phyloP scores from a whole-genome alignment of 352 stramenopile species.

The Pythium rishiriense region DNA sequence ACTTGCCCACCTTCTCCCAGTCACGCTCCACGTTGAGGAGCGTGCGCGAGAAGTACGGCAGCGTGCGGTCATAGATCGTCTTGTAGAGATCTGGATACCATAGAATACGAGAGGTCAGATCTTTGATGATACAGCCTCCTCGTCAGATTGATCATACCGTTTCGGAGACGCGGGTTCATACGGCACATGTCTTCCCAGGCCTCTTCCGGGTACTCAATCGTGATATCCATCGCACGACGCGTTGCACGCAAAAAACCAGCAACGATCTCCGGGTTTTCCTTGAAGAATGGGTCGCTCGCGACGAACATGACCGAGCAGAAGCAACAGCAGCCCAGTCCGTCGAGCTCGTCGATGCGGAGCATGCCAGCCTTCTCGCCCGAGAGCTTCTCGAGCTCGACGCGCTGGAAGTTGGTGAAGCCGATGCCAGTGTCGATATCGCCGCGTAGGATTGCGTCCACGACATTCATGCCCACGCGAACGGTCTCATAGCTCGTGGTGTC shows the following conservation, averaged over 20 bases:
- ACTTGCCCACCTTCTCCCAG: slow-evolving; percentile 55
- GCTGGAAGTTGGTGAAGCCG: slow-evolving; percentile 58
- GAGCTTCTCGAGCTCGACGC: slow-evolving; percentile 50
- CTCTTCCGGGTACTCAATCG: slow-evolving; percentile 49
- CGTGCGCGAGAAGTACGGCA: slow-evolving; percentile 55
- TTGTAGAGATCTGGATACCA: slow-evolving; percentile 37
- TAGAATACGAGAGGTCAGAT: not conserved
- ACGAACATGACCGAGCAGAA: slow-evolving; percentile 64
- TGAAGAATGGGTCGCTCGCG: slow-evolving; percentile 47
- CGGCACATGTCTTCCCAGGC: slow-evolving; percentile 55
- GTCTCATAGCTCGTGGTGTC: slow-evolving; percentile 46
- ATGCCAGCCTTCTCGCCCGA: slow-evolving; percentile 50
- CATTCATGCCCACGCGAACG: slow-evolving; percentile 52
- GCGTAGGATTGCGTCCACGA: slow-evolving; percentile 50
- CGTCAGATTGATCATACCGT: slow-evolving; percentile 21
- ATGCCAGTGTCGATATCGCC: slow-evolving; percentile 54
- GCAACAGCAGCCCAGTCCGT: slow-evolving; percentile 51
- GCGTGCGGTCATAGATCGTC: slow-evolving; percentile 50
- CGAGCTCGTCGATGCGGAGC: slow-evolving; percentile 53
- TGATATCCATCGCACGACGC: slow-evolving; percentile 49
- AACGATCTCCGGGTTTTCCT: slow-evolving; percentile 45
- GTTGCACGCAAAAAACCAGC: slow-evolving; percentile 47
- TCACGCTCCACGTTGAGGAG: slow-evolving; percentile 51
- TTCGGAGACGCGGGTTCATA: slow-evolving; percentile 52
- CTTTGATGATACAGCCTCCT: not conserved